Base-by-base conservation (phyloP, 345 rosid species). In the Laguncularia racemosa region DNA sequence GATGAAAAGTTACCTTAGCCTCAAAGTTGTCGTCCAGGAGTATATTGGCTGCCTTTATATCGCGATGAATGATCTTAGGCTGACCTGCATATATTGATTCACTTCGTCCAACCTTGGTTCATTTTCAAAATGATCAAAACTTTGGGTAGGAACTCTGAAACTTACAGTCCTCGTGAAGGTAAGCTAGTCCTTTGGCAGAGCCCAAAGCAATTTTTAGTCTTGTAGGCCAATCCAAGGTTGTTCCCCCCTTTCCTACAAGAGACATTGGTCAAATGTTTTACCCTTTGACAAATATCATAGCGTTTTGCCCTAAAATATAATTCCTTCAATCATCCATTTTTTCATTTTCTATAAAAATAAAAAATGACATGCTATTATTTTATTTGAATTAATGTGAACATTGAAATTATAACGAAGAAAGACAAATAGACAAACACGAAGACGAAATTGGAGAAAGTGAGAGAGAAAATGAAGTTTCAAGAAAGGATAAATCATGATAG, bases 161-260 rank as follows among this genome's bases (percentile, higher is more conserved):
- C 88, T 72, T 76, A 85, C 98, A 92, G 75, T 92, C 98, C 83
- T 92, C 98, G 66, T 92, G 98, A 64, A 92, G 86, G 70, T 92
- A 92, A 11, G 96, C 93, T 48, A 92, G 83, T 61, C 98, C 98
- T 79, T 83, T 92, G 7, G 96, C 96, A 69, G 98, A 81, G 16
- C 98, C 96, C 70, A 86, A 58, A 14, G 98, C 96, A 77, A 91
- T 88, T 74, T 63, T 91, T 65, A 85, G 71, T 64, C 98, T 81
- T 2, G 87, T 73, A 10, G 77, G 61, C 90, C 92, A 91, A 43
- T 84, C 84, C 92, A 91, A 84, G 13, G 79, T 71, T 8, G 92
- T 92, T 3, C 78, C 77, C 23, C 80, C 89, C 53, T 80, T 77
- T 16, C 75, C 97, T 85, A 78, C 65, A 78, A 64, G 12, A 48